Evolutionary conservation across 2,329 filamentous ascomycete species (phyloP).

Genomic region (Zarea fungicola): DNA sequence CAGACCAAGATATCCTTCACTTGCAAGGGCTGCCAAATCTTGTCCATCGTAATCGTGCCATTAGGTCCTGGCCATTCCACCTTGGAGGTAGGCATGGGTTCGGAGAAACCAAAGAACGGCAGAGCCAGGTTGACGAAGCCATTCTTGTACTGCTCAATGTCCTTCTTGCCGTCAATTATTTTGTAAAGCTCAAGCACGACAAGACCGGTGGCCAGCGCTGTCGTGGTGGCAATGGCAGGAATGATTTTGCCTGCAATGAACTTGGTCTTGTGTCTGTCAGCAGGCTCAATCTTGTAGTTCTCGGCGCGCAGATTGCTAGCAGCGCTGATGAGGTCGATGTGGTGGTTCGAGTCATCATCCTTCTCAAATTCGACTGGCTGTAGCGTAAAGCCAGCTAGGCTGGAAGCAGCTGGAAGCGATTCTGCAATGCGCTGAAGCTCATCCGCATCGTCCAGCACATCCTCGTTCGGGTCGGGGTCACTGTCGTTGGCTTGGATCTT

Average conservation of each 20-base stretch:
- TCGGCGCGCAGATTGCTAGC: conserved; percentile 94
- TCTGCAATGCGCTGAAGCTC: conserved; percentile 68
- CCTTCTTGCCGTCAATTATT: conserved; percentile 90
- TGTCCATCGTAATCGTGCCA: conserved; percentile 80
- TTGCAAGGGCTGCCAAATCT: conserved; percentile 97
- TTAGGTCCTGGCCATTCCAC: conserved; percentile 77
- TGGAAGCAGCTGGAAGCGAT: conserved; percentile 71
- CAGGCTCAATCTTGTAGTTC: conserved; percentile 94
- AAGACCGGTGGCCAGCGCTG: conserved; percentile 88
- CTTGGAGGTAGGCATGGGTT: conserved; percentile 92
- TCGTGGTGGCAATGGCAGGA: conserved; percentile 95
- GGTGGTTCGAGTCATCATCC: conserved; percentile 94
- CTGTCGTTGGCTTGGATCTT: conserved; percentile 97
- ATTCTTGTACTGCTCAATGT: conserved; percentile 98
- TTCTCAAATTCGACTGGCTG: conserved; percentile 96
- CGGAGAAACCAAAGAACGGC: conserved; percentile 97
- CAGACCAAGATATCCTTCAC: conserved; percentile 77
- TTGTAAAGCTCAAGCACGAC: conserved; percentile 94
- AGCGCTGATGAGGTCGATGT: conserved; percentile 98
- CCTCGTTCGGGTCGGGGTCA: conserved; percentile 86
- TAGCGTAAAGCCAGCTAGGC: conserved; percentile 81
- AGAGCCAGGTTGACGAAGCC: conserved; percentile 95
- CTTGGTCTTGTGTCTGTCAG: conserved; percentile 96
- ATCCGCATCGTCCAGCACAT: conserved; percentile 64
- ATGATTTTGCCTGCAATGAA: conserved; percentile 99